Conservation (phyloP, 768 basidiomycete genomes). For the Hypholoma fasciculare region DNA sequence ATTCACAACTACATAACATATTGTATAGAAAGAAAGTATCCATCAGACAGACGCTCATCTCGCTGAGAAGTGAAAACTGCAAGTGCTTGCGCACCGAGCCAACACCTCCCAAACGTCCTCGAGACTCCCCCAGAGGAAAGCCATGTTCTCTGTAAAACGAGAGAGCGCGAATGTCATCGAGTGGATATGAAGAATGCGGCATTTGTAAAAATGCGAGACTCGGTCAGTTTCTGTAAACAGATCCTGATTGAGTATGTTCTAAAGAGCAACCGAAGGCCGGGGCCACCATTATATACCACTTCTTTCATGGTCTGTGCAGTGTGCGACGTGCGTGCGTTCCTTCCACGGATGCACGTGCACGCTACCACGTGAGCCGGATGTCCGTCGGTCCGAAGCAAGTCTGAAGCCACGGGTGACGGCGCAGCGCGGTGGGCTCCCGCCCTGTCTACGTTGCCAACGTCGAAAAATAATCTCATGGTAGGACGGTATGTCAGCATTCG, state of each 20-base stretch:
- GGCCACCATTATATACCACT: slow-evolving; percentile 24
- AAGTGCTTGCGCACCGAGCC: slow-evolving; percentile 21
- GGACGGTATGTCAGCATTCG: too few species aligned
- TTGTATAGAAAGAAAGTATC: slow-evolving; percentile 31
- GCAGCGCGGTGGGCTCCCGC: too few species aligned
- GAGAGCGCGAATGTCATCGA: slow-evolving; percentile 67
- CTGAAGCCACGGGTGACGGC: too few species aligned
- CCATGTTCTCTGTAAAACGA: slow-evolving; percentile 72
- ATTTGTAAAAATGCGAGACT: slow-evolving; percentile 81
- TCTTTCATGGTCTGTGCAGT: slow-evolving; percentile 28
- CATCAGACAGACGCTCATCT: slow-evolving; percentile 67
- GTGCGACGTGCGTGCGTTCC: too few species aligned
- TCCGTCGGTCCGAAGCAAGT: too few species aligned
- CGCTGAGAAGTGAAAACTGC: slow-evolving; percentile 39
- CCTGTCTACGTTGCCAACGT: too few species aligned
- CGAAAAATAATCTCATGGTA: too few species aligned
- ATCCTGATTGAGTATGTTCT: slow-evolving; percentile 84
- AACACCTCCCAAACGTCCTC: slow-evolving; percentile 61
- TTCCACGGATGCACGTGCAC: slow-evolving; percentile 6
- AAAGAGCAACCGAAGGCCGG: slow-evolving; percentile 29
- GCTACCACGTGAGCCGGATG: too few species aligned
- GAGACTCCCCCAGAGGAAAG: slow-evolving; percentile 37
- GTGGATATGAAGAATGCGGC: slow-evolving; percentile 70
- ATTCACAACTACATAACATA: not conserved
- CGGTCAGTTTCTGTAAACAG: slow-evolving; percentile 82